A percentile compares a stretch with the other conserved stretches of the same genome.
Conservation (phyloP, 2,329 filamentous ascomycete genomes). For the Stagonosporopsis chrysanthemi region DNA sequence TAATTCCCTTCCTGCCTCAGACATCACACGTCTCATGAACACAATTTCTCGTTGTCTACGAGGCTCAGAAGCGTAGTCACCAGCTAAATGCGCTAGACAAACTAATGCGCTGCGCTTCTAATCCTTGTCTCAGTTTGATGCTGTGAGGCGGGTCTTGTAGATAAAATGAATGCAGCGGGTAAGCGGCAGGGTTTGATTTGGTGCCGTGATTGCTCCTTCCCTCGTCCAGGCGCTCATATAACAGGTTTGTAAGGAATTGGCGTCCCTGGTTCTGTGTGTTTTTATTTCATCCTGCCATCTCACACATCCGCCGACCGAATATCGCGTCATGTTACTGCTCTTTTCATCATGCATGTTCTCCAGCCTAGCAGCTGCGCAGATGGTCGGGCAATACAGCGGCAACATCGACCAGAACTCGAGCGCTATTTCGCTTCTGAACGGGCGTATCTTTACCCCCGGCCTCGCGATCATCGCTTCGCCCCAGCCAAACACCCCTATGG, state of each 20-base stretch:
- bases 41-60: background rate
- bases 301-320: background rate
- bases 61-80: background rate
- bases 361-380: conserved; percentile 33
- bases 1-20: conserved; percentile 11
- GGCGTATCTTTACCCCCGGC: conserved; percentile 74
- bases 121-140: background rate
- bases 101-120: background rate
- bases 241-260: conserved; percentile 39
- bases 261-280: background rate
- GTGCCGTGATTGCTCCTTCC: conserved; percentile 22
- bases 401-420: conserved; percentile 33
- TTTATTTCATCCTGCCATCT: conserved; percentile 3
- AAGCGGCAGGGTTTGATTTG: conserved; percentile 16
- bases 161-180: background rate
- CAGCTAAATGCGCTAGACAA: background rate
- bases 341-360: conserved; percentile 30
- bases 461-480: conserved; percentile 70
- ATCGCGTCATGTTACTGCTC: conserved; percentile 25
- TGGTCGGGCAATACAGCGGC: conserved; percentile 35
- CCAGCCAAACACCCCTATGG: conserved; percentile 49
- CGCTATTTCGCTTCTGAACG: conserved; percentile 66
- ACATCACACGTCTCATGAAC: conserved; percentile 29
- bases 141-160: background rate
- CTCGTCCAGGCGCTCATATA: conserved; percentile 32